These are phyloP conservation scores for Mercurialis annua DNA, from an alignment of 345 rosid species.

Conservation along the genomic window DNA sequence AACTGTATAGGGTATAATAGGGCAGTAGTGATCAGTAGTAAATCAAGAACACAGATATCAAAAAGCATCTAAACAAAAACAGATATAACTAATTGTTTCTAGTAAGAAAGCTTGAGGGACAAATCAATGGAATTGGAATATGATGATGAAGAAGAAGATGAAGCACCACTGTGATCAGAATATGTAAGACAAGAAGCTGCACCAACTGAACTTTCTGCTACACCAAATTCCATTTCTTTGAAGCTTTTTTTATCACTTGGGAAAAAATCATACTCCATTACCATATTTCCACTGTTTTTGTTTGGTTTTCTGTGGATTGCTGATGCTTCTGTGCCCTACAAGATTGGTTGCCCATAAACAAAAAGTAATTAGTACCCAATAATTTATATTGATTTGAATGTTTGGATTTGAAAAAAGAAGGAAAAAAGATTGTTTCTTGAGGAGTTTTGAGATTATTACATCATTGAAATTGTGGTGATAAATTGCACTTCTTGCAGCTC, in stretches of 20 bases:
- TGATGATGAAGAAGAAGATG: conserved; percentile 16
- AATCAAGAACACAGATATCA: conserved; percentile 2
- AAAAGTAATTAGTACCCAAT: background rate
- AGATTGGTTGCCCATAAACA: conserved; percentile 3
- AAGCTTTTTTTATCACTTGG: conserved; percentile 46
- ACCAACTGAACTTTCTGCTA: conserved; percentile 33
- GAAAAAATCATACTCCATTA: conserved; percentile 70
- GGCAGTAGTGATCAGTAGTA: background rate
- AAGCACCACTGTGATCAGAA: conserved; percentile 20
- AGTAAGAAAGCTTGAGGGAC: conserved; percentile 76
- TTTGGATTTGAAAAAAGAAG: background rate
- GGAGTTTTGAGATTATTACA: conserved; percentile 14
- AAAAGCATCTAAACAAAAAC: conserved; percentile 16
- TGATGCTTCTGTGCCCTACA: conserved; percentile 33
- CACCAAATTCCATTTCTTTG: conserved; percentile 38
- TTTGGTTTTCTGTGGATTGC: conserved; percentile 35
- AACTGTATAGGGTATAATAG: conserved; percentile 20
- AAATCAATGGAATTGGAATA: conserved; percentile 63
- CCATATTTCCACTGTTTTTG: conserved; percentile 24
- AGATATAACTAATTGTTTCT: conserved; percentile 22
- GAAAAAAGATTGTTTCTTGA: background rate
- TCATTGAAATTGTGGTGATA: conserved; percentile 16
- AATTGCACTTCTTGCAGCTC: conserved; percentile 25
- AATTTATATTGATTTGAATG: background rate
- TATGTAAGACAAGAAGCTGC: conserved; percentile 33